These are phyloP conservation scores for Trametes gibbosa DNA, from an alignment of 768 basidiomycete genomes.

Conservation along the genomic window DNA sequence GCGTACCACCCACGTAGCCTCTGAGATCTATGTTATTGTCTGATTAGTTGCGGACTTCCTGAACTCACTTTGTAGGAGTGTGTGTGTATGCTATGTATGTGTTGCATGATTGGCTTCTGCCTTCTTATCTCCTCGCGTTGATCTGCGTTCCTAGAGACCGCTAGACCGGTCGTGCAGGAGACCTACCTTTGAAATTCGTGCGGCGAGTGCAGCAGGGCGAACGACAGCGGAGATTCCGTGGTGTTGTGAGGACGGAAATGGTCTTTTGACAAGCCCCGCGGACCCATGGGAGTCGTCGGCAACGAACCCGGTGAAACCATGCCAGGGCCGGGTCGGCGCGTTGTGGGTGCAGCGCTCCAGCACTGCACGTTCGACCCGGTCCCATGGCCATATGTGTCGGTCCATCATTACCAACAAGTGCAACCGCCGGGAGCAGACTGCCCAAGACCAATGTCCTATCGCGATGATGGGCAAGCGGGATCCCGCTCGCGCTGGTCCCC, in stretches of 20 bases:
- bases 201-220: not conserved
- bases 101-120: conserved; percentile 1
- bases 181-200: not conserved
- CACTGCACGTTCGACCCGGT: not conserved
- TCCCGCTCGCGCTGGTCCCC: too few species aligned
- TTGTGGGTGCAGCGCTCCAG: not conserved
- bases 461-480: too few species aligned
- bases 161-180: conserved; percentile 2
- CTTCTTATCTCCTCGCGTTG: not conserved
- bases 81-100: conserved; percentile 7
- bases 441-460: too few species aligned
- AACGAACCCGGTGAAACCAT: not conserved
- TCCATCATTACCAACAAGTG: not conserved
- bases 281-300: not conserved
- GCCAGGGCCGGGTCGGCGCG: not conserved
- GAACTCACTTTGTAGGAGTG: not conserved
- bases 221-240: not conserved
- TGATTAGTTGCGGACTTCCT: not conserved
- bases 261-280: not conserved
- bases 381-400: not conserved
- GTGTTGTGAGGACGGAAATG: not conserved
- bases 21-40: not conserved
- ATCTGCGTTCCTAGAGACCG: not conserved
- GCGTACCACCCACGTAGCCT: not conserved
- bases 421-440: too few species aligned